Base-by-base conservation (phyloP, 805 yeast genomes). In the Candida pseudofarinosa region DNA sequence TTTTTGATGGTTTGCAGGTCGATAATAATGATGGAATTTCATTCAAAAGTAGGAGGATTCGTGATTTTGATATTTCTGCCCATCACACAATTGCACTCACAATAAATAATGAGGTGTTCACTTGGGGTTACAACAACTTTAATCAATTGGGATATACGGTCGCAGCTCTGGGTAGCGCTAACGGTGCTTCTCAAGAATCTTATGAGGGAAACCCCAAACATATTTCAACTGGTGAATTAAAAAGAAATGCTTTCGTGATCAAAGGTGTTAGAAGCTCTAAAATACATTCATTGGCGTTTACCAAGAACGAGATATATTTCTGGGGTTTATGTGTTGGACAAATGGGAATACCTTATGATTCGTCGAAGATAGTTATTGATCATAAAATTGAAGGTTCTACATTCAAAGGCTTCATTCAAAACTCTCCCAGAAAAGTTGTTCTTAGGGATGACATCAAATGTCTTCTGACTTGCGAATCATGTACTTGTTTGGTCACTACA, bases 261-360 rank as follows among this genome's bases (percentile, higher is more conserved):
- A 53, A 53, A 4, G 82, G 81, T 4, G 63, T 79, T 18, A 67
- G 81, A 1, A 81, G 85, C 15, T 85, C 95, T 3, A 79, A 74
- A 37, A 71, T 83, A 10, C 95, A 87, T 56, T 79, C 91, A 3
- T 71, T 81, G 15, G 85, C 77, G 0, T 83, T 71, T 46, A 65
- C 81, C 0, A 66, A 64, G 4, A 57, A 65, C 35, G 76, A 74
- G 7, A 49, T 84, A 1, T 76, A 65, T 46, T 60, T 79, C 32
- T 88, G 96, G 95, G 96, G 96, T 2, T 62, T 83, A 31, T 85
- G 88, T 55, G 64, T 79, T 30, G 96, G 96, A 0, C 96, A 88
- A 58, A 79, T 88, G 81, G 91, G 91, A 2, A 66, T 76, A 39
- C 52, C 67, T 12, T 37, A 55, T 4, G 45, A 38, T 12, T 33